Evolutionary conservation across 306 rosid species (phyloP).

Genomic region (Prunus padus): DNA sequence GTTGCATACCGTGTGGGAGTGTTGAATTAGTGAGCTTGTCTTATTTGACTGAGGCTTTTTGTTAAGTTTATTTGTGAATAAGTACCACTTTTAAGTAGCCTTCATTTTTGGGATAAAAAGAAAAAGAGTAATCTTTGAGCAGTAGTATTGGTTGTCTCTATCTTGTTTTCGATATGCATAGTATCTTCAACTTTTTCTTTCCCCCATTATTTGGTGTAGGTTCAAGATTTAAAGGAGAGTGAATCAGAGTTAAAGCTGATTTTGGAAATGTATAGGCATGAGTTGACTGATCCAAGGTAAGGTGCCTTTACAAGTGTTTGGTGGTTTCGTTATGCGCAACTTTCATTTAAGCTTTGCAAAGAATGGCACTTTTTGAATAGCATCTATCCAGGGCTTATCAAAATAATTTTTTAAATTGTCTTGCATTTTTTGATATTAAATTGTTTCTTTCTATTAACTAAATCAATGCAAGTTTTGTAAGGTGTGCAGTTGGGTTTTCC

Average conservation of each 20-base stretch:
- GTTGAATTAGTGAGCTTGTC: background rate
- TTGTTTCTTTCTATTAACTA: background rate
- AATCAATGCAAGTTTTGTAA: background rate
- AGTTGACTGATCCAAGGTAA: slow-evolving; percentile 85
- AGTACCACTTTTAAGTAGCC: background rate
- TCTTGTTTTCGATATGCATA: background rate
- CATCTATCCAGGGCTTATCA: background rate
- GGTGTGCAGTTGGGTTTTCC: background rate
- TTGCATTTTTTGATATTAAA: background rate
- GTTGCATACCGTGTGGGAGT: no score
- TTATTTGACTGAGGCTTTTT: background rate
- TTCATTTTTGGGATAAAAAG: background rate
- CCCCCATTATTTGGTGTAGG: slow-evolving; percentile 41
- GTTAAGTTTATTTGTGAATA: background rate
- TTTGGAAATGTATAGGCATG: slow-evolving; percentile 78
- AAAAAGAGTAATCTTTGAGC: background rate
- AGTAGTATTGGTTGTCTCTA: background rate
- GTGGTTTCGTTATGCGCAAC: slow-evolving; percentile 1
- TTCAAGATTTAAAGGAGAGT: slow-evolving; percentile 56
- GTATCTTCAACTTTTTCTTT: background rate
- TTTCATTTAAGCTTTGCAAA: background rate
- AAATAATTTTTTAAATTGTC: background rate
- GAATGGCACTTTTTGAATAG: background rate
- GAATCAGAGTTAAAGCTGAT: slow-evolving; percentile 66
- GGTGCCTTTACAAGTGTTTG: slow-evolving; percentile 4